Conservation (phyloP, 2,329 filamentous ascomycete genomes). For the Camillea tinctor region DNA sequence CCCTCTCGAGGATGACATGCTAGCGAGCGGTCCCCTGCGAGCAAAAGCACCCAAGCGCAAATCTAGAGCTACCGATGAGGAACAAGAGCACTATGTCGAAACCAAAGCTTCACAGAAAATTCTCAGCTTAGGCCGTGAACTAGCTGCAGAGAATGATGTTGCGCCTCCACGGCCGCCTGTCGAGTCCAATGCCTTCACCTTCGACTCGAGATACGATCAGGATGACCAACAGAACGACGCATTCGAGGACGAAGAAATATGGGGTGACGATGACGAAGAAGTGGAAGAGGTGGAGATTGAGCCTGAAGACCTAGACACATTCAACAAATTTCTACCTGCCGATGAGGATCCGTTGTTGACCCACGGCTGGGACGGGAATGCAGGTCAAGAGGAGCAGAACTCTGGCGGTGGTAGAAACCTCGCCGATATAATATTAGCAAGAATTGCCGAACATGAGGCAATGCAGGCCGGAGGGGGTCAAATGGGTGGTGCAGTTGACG, state of each 20-base stretch:
- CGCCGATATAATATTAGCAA: conserved; percentile 88
- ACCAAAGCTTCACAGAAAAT: conserved; percentile 87
- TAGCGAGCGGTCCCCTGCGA: conserved; percentile 68
- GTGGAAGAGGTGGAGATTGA: conserved; percentile 78
- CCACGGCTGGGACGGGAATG: conserved; percentile 56
- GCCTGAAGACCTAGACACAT: conserved; percentile 83
- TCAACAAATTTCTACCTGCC: conserved; percentile 82
- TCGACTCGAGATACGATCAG: conserved; percentile 69
- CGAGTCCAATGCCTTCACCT: conserved; percentile 69
- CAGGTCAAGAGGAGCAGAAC: conserved; percentile 41
- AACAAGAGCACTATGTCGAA: conserved; percentile 74
- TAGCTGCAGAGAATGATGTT: conserved; percentile 76
- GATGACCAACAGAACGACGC: conserved; percentile 48
- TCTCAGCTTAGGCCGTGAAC: conserved; percentile 81
- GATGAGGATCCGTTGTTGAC: conserved; percentile 71
- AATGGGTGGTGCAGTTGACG: conserved; percentile 63
- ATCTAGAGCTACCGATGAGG: conserved; percentile 60
- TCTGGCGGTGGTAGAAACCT: conserved; percentile 69
- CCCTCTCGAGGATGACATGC: conserved; percentile 81
- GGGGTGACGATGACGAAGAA: conserved; percentile 73
- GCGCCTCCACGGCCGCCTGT: conserved; percentile 39
- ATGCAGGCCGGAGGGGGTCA: conserved; percentile 50
- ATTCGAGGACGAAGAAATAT: conserved; percentile 56
- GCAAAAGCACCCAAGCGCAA: conserved; percentile 72
- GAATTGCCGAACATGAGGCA: conserved; percentile 89